Evolutionary conservation across 1,284 basidiomycete genomes (phyloP).

Genomic region (Farysia itapuensis): DNA sequence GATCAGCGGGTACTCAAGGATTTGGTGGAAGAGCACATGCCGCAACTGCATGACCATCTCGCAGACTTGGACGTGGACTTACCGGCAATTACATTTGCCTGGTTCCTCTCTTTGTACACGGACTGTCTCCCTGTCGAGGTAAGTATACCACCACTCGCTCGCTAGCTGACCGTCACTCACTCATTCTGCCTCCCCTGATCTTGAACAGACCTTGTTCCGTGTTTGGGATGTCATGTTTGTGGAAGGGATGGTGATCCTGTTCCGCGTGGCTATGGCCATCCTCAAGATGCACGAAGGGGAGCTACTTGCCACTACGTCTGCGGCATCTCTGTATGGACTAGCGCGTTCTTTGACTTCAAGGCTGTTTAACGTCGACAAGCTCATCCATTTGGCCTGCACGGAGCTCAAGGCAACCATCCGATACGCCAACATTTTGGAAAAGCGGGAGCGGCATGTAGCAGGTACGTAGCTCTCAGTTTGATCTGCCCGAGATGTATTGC

Average conservation of each 20-base stretch:
- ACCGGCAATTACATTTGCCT: conserved; percentile 92
- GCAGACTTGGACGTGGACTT: conserved; percentile 81
- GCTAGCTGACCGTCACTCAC: too few relatives aligned
- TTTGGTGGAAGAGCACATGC: conserved; percentile 76
- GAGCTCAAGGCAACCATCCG: conserved; percentile 71
- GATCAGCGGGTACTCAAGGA: conserved; percentile 89
- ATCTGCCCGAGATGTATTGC: too few relatives aligned
- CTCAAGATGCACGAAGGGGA: conserved; percentile 80
- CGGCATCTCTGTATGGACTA: conserved; percentile 81
- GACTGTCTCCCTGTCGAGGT: conserved; percentile 88
- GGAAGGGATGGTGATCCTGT: conserved; percentile 82
- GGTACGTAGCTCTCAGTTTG: too few relatives aligned
- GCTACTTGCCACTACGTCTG: conserved; percentile 76
- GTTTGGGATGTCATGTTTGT: conserved; percentile 86
- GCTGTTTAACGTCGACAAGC: conserved; percentile 86
- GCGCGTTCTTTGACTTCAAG: conserved; percentile 82
- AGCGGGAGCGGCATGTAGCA: conserved; percentile 68
- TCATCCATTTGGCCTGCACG: conserved; percentile 65
- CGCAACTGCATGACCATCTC: conserved; percentile 76
- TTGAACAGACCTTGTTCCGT: conserved; percentile 54
- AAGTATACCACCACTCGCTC: too few relatives aligned
- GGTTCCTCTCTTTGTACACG: conserved; percentile 95
- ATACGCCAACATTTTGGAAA: conserved; percentile 71
- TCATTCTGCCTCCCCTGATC: too few relatives aligned
- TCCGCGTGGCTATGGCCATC: conserved; percentile 83